Base-by-base conservation (phyloP, 1,284 basidiomycete genomes). In the Apiotrichum laibachii region DNA sequence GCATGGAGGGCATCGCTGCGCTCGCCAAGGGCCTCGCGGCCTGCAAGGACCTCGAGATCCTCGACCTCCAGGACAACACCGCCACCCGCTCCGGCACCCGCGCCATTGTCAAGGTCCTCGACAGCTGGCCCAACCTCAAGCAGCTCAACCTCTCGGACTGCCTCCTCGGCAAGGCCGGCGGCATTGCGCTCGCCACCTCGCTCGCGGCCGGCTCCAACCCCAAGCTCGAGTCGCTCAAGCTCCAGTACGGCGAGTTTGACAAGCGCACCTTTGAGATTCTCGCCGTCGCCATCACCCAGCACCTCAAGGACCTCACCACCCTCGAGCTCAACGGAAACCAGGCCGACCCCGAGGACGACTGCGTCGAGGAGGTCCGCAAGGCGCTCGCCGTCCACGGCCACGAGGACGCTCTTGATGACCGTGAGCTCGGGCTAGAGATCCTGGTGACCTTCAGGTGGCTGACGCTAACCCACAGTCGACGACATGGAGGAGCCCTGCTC, bases 1-100 rank as follows among this genome's bases (percentile, higher is more conserved):
- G 94, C 65, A 92, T 92, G 88, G 88, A 89, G 63, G 95, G 96
- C 9, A 89, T 97, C 70, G 84, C 84, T n/a, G 84, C 85, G 16
- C 84, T 99, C 47, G 89, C 89, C 22, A 73, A 80, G 35, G 95
- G 93, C 2, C 79, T 99, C 46, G 77, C 86, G 16, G 81, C 86
- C 56, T 90, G 89, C 74, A 79, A 82, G 1, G 79, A 81, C 50
- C 81, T 99, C 57, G 82, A 87, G 72, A 80, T 87, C 61, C 84
- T 99, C 69, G 94, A 99, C 81, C 79, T 99, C 54, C 92, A 97
- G 78, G 95, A 99, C 79, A 99, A 99, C 80, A 94, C 93, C 0
- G 91, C 93, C 67, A 91, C 89, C 26, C 75, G 80, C 46, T 84
- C 85, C 48, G 92, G 88, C 26, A 84, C 86, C 26, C 76, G 85